Base-by-base conservation (phyloP, 2,329 filamentous ascomycete genomes). In the Sphaerulina vaccinii region DNA sequence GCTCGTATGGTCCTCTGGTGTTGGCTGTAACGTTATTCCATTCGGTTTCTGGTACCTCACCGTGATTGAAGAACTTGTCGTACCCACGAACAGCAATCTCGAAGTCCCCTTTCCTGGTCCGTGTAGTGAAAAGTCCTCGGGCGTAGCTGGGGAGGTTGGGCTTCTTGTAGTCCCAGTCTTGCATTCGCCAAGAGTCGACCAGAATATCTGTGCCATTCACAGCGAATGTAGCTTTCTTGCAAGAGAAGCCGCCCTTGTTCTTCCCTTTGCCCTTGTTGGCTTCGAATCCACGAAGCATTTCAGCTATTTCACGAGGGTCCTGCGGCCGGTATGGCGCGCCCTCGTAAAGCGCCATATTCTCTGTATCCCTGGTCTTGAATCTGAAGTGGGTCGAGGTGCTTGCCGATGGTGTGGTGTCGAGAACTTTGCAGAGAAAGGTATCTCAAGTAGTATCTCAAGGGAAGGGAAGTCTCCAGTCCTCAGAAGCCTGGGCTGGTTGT, bases 61-160 rank as follows among this genome's bases (percentile, higher is more conserved):
- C 82, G 35, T 89, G 80, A 64, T 99, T 99, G 82, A 99, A 99
- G 76, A 99, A 99, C 73, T 99, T 99, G 78, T 99, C 92, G 72
- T 99, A 99, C 45, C 93, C 93, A 62, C 93, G 82, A 42, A 90
- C 83, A 1, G 81, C 87, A 61, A 99, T 96, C 70, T 96, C 89
- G 10, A 82, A 75, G 7, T 81, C 76, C 7, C 84, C 83, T 21
- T 81, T 76, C 43, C 79, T 75, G 56, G 81, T 85, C 58, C 74
- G 81, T 36, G 86, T 87, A n/a, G 91, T 99, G 72, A 99, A 99
- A 1, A 99, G 80, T 5, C 93, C 93, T 48, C 93, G 85, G 5
- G 93, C 91, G 69, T 96, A 96, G 1, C 90, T 96, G 5, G 93
- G 93, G 9, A 99, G 79, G 60, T 90, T 81, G 13, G 75, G 74